Percentiles rank a stretch among this genome's conserved stretches.
phyloP scores from a whole-genome alignment of 495 filamentous ascomycete species.

The Annulohypoxylon stygium region DNA sequence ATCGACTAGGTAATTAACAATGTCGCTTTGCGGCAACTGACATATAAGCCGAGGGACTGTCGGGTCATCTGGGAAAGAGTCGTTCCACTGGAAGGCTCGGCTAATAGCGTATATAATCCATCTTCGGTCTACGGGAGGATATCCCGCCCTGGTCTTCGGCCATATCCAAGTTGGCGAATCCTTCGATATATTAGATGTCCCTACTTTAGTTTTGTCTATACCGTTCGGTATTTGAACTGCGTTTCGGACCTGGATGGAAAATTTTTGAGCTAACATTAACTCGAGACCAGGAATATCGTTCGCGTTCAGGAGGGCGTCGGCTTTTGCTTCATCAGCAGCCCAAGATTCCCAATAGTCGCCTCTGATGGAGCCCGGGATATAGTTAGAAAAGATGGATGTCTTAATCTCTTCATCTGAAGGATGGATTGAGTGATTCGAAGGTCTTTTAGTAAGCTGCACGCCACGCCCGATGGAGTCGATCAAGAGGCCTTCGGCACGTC shows the following conservation, averaged over 20 bases:
- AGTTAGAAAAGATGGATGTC: slow-evolving; percentile 54
- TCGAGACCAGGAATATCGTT: slow-evolving; percentile 68
- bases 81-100: slow-evolving; percentile 61
- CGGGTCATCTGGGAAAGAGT: slow-evolving; percentile 43
- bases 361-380: slow-evolving; percentile 55
- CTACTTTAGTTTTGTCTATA: slow-evolving; percentile 17
- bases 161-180: slow-evolving; percentile 53
- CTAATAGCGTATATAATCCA: slow-evolving; percentile 67
- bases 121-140: slow-evolving; percentile 62
- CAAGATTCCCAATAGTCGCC: slow-evolving; percentile 54
- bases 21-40: slow-evolving; percentile 65
- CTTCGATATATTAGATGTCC: slow-evolving; percentile 19
- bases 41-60: slow-evolving; percentile 58
- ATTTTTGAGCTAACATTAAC: slow-evolving; percentile 59
- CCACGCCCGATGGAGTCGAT: slow-evolving; percentile 79
- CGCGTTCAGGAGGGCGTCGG: slow-evolving; percentile 61
- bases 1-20: slow-evolving; percentile 72
- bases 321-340: slow-evolving; percentile 52
- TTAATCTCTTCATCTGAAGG: slow-evolving; percentile 23
- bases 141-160: slow-evolving; percentile 55
- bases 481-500: slow-evolving; percentile 73
- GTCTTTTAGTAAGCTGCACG: slow-evolving; percentile 48
- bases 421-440: slow-evolving; percentile 31
- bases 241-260: slow-evolving; percentile 52
- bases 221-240: slow-evolving; percentile 40